Evolutionary conservation across 108 stramenopile species (phyloP).

Genomic region (Skeletonema tropicum): DNA sequence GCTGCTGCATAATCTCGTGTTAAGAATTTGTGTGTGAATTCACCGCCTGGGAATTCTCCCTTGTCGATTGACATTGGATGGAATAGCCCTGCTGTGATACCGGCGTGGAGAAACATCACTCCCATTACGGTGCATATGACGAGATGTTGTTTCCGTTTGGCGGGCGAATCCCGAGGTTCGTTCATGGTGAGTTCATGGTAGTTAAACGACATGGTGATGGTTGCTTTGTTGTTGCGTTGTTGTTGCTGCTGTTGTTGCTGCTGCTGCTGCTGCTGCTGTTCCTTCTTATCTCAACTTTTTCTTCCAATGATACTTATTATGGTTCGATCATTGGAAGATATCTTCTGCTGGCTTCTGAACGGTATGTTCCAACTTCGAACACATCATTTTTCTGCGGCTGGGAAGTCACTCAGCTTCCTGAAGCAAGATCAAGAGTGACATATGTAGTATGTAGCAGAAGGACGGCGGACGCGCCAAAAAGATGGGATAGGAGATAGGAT

Average conservation of each 20-base stretch:
- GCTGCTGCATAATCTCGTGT: conserved; percentile 73
- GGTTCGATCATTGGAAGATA: background rate
- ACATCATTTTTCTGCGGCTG: too few species aligned
- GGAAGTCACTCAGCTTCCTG: too few species aligned
- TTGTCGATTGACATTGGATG: conserved; percentile 37
- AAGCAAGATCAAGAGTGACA: too few species aligned
- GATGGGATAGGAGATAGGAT: too few species aligned
- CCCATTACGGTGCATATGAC: conserved; percentile 62
- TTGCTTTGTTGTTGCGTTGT: too few species aligned
- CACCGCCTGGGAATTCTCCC: conserved; percentile 67
- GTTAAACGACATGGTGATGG: conserved; percentile 53
- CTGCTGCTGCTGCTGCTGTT: background rate
- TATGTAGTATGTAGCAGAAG: too few species aligned
- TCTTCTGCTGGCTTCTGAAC: background rate
- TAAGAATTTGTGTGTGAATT: conserved; percentile 65
- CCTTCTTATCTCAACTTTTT: background rate
- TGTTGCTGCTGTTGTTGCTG: background rate
- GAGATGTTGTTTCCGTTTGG: conserved; percentile 55
- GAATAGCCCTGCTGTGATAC: conserved; percentile 61
- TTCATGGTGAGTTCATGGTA: conserved; percentile 81
- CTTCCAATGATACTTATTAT: background rate
- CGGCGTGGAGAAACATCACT: conserved; percentile 38
- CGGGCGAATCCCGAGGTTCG: conserved; percentile 58
- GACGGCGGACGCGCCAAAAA: too few species aligned
- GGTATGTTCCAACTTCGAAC: too few species aligned